These are phyloP conservation scores for Amphirosellinia nigrospora DNA, from an alignment of 495 filamentous ascomycete species.

Conservation along the genomic window DNA sequence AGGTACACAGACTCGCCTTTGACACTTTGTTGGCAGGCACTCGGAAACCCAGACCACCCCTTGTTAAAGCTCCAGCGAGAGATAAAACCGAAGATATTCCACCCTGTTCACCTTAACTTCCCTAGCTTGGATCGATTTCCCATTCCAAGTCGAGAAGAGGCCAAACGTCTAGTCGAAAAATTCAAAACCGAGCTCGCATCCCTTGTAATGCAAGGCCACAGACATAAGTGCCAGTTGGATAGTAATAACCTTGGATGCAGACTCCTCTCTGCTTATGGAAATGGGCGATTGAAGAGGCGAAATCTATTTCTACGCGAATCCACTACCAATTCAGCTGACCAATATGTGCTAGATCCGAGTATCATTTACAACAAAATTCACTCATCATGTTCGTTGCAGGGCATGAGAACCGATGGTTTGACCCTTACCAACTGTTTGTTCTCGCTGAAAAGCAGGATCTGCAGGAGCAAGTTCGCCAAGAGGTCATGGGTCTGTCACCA, in stretches of 20 bases:
- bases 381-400: slow-evolving; percentile 43
- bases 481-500: slow-evolving; percentile 1
- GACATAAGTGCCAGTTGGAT: neutral
- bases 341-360: slow-evolving; percentile 14
- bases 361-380: slow-evolving; percentile 45
- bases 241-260: slow-evolving; percentile 7
- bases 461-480: slow-evolving; percentile 1
- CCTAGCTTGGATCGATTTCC: slow-evolving; percentile 41
- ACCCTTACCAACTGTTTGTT: slow-evolving; percentile 43
- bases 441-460: slow-evolving; percentile 30
- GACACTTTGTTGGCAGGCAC: neutral
- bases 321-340: neutral
- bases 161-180: slow-evolving; percentile 14
- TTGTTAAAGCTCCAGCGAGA: slow-evolving; percentile 31
- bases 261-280: neutral
- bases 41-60: slow-evolving; percentile 12
- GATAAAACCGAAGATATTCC: slow-evolving; percentile 47
- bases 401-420: slow-evolving; percentile 48
- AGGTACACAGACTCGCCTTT: neutral
- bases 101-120: slow-evolving; percentile 48
- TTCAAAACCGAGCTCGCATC: slow-evolving; percentile 16
- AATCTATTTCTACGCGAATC: neutral
- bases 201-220: slow-evolving; percentile 9
- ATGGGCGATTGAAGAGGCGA: slow-evolving; percentile 3
- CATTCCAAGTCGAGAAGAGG: slow-evolving; percentile 32